Percentiles rank a stretch among this genome's conserved stretches.
These are phyloP conservation scores for Clathrospora elynae DNA, from an alignment of 2,329 filamentous ascomycete species.

Conservation along the genomic window DNA sequence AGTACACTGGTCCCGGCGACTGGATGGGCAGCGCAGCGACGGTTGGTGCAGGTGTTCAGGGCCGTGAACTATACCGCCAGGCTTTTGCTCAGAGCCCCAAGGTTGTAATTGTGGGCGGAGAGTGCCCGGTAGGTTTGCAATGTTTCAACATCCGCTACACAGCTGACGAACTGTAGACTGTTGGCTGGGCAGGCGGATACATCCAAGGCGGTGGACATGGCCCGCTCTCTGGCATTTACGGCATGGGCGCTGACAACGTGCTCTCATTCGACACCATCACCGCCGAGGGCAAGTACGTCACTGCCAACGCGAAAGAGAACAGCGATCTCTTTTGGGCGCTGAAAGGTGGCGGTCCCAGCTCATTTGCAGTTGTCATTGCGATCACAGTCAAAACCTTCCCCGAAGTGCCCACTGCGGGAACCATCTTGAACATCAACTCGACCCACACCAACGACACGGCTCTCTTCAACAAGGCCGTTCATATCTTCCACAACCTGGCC, in stretches of 20 bases:
- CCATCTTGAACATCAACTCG: slow-evolving; percentile 44
- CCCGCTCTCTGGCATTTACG: slow-evolving; percentile 45
- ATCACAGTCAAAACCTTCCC: slow-evolving; percentile 45
- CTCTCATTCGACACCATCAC: slow-evolving; percentile 49
- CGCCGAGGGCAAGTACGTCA: slow-evolving; percentile 44
- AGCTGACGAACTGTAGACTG: slow-evolving; percentile 31
- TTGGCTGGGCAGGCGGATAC: slow-evolving; percentile 52
- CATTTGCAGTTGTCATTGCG: slow-evolving; percentile 39
- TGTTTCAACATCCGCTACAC: background rate
- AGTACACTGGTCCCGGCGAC: slow-evolving; percentile 40
- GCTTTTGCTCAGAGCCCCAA: slow-evolving; percentile 38
- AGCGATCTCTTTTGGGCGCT: slow-evolving; percentile 48
- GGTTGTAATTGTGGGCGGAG: slow-evolving; percentile 45
- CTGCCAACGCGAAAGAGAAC: slow-evolving; percentile 39
- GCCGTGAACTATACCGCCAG: slow-evolving; percentile 39
- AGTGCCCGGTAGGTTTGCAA: slow-evolving; percentile 38
- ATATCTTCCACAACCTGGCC: slow-evolving; percentile 42
- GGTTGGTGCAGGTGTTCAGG: slow-evolving; percentile 46
- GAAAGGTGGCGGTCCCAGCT: slow-evolving; percentile 41
- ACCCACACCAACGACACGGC: slow-evolving; percentile 43
- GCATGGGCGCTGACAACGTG: slow-evolving; percentile 48
- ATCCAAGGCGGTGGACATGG: slow-evolving; percentile 53
- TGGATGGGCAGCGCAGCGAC: slow-evolving; percentile 41
- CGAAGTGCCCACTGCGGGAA: slow-evolving; percentile 40
- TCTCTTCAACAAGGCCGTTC: slow-evolving; percentile 36